Percentiles rank a stretch among this genome's conserved stretches.
Conservation (phyloP, 176 grass and related monocot genomes). For the Hyparrhenia diplandra region DNA sequence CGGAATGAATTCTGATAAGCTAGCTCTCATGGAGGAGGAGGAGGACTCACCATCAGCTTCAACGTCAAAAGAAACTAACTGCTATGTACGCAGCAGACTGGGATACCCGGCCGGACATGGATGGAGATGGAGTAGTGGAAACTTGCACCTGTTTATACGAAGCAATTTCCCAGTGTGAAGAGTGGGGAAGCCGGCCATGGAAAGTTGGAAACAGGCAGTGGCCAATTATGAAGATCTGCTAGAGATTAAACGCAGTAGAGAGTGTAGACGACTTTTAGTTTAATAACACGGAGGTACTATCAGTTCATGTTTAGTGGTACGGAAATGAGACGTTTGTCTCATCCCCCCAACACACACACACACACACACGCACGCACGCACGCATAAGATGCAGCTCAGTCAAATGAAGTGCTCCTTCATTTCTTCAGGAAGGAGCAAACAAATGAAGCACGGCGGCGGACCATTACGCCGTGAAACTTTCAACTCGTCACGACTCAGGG, state of each 20-base stretch:
- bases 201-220: not conserved
- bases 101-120: not conserved
- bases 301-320: not conserved
- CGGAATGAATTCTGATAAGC: not conserved
- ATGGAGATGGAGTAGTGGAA: not conserved
- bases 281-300: too few relatives aligned
- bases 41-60: not conserved
- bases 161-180: not conserved
- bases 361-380: too few relatives aligned
- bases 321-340: not conserved
- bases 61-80: not conserved
- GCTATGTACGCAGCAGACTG: too few relatives aligned
- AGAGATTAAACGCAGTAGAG: not conserved
- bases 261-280: too few relatives aligned
- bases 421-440: not conserved
- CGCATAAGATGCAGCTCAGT: not conserved
- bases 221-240: not conserved
- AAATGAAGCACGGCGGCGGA: not conserved
- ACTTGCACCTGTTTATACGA: not conserved
- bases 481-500: not conserved
- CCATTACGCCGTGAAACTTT: slow-evolving; percentile 4
- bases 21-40: too few relatives aligned
- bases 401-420: not conserved
- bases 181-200: not conserved
- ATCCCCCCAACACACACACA: not conserved